Evolutionary conservation across 202 grass and related monocot species (phyloP).

Genomic region (Dendrocalamus latiflorus): DNA sequence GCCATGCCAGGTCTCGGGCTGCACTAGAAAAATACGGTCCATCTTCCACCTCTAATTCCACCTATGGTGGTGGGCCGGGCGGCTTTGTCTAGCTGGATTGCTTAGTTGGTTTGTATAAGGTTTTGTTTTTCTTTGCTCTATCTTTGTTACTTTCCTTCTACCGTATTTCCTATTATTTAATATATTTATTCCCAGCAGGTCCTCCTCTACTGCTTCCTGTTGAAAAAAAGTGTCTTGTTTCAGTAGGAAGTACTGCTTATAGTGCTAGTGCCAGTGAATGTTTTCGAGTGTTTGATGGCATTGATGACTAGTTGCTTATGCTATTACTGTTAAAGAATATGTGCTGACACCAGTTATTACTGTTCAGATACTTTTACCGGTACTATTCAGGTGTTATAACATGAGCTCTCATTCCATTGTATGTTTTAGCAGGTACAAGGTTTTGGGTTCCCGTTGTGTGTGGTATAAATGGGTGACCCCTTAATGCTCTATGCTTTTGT

Average conservation of each 20-base stretch:
- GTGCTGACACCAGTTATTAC: too few species aligned
- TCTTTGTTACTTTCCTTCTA: not conserved
- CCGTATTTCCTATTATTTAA: not conserved
- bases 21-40: too few species aligned
- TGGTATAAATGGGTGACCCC: too few species aligned
- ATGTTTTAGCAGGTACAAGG: too few species aligned
- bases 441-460: not conserved
- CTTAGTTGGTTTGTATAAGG: not conserved
- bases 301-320: not conserved
- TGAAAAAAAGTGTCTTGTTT: not conserved
- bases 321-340: not conserved
- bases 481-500: not conserved
- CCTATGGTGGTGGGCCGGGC: not conserved
- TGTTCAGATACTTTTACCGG: not conserved
- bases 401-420: not conserved
- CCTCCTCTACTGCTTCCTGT: not conserved
- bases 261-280: not conserved
- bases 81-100: not conserved
- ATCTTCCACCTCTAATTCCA: too few species aligned
- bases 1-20: too few species aligned
- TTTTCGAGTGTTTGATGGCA: not conserved
- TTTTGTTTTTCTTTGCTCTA: not conserved
- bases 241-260: not conserved
- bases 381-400: not conserved
- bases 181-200: not conserved